Evolutionary conservation across 495 filamentous ascomycete genomes (phyloP), one percentile per base, ranked within the genome.

Genomic region (Penicillium crystallinum): DNA sequence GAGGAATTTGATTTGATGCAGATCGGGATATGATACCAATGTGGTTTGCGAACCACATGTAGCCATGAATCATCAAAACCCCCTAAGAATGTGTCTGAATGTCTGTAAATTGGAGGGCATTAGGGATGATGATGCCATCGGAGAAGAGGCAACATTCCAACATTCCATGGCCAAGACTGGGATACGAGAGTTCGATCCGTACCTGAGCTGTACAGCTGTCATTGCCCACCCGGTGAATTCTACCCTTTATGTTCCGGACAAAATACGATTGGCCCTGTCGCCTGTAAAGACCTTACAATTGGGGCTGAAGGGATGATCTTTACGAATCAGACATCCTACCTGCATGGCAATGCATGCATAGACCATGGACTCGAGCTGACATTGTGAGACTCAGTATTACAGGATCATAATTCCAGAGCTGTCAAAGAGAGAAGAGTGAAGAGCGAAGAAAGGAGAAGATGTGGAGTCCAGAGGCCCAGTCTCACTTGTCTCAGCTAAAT

Each of bases 321-420:
- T 29, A 23, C 21, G 40, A 52, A 47, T 43, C 42, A 34, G 25
- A 25, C 39, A 27, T 18, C 6, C 29, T 31, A n/a, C 30, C 6
- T 41, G 40, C 50, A 49, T 49, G 56, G 36, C 36, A 37, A 18
- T 19, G 36, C 37, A 23, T 40, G 21, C 39, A 42, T 6, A 38
- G 46, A 33, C 14, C 37, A 14, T 42, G 38, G 37, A 36, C 19
- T 48, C 34, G 45, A 38, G 27, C 36, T 38, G 47, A 49, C 25
- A 25, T 22, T 7, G 39, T 41, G 39, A 40, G 21, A 42, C 22
- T 15, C 21, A 42, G 40, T 27, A 61, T 63, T 58, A 63, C 54
- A 51, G 45, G 57, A 54, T 54, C 47, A 54, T 63, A 57, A 63
- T 60, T n/a, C n/a, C n/a, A n/a, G n/a, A n/a, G n/a, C n/a, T n/a